Percentiles rank a stretch among this genome's conserved stretches.
Evolutionary conservation across 139 green algal genomes (phyloP).

Genomic region (Protoeuglena noctilucae): DNA sequence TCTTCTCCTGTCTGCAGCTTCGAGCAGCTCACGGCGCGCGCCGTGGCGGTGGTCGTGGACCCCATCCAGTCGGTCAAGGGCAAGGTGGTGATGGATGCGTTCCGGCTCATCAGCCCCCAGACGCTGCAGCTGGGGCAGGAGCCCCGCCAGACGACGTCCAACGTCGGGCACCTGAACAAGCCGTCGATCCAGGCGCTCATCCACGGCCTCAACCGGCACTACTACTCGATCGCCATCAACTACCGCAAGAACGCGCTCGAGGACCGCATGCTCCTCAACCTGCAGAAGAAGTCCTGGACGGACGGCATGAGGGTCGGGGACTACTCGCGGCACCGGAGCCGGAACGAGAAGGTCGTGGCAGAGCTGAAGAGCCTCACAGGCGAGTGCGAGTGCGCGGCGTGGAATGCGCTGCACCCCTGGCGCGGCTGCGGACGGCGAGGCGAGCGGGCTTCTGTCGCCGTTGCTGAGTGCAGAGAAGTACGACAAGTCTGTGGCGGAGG

Average conservation of each 20-base stretch:
- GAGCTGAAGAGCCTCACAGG: constrained; percentile 67
- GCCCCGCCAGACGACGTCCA: constrained; percentile 92
- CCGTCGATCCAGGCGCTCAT: constrained; percentile 92
- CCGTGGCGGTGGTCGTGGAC: constrained; percentile 94
- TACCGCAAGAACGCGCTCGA: constrained; percentile 98
- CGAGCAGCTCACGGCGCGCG: constrained; percentile 86
- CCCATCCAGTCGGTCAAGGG: constrained; percentile 93
- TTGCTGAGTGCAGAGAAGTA: constrained; percentile 21
- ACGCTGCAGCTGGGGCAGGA: constrained; percentile 99
- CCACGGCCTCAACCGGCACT: constrained; percentile 95
- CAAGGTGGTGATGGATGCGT: constrained; percentile 93
- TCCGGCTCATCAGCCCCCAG: constrained; percentile 91
- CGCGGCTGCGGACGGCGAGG: not conserved
- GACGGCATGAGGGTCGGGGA: constrained; percentile 37
- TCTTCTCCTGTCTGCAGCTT: constrained; percentile 48
- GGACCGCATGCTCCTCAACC: constrained; percentile 96
- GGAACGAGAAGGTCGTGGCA: constrained; percentile 62
- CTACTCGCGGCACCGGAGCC: constrained; percentile 22
- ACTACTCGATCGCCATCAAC: constrained; percentile 98
- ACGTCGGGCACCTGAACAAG: constrained; percentile 96
- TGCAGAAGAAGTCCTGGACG: constrained; percentile 85
- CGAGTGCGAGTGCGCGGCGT: constrained; percentile 39
- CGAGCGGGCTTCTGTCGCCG: not conserved
- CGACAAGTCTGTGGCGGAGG: constrained; percentile 68
- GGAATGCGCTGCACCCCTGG: not conserved